Conservation (phyloP, 129 eudicot genomes). For the Centrapalus pauciflorus region DNA sequence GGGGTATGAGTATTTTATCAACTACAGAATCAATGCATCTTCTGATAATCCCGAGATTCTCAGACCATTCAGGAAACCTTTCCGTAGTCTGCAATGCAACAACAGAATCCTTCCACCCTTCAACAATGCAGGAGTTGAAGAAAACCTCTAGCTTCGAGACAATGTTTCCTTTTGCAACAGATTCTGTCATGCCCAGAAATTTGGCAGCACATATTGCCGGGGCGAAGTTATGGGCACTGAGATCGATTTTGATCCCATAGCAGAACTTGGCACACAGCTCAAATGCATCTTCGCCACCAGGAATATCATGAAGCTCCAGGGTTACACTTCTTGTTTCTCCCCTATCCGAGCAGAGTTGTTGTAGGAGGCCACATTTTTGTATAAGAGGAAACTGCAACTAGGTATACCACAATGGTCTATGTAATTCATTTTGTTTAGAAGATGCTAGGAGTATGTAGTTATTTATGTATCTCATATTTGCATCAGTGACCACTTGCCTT, state of each 20-base stretch:
- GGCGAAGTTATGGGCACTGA: conserved; percentile 74
- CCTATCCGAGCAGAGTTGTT: conserved; percentile 44
- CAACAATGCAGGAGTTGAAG: conserved; percentile 64
- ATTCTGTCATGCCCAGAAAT: conserved; percentile 67
- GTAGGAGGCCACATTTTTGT: conserved; percentile 74
- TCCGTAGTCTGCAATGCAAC: conserved; percentile 50
- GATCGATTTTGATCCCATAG: conserved; percentile 71
- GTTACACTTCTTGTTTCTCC: conserved; percentile 30
- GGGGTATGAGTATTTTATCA: conserved; percentile 65
- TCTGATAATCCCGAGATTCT: conserved; percentile 74
- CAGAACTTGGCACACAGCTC: conserved; percentile 86
- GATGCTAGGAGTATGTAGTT: not conserved
- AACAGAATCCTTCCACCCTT: conserved; percentile 77
- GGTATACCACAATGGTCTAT: conserved; percentile 30
- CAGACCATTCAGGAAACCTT: conserved; percentile 55
- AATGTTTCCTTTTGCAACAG: conserved; percentile 56
- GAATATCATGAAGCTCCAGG: conserved; percentile 66
- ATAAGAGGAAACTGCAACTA: conserved; percentile 72
- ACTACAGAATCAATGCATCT: conserved; percentile 74
- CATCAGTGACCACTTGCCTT: conserved; percentile 40
- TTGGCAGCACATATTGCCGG: conserved; percentile 74
- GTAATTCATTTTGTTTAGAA: conserved; percentile 14
- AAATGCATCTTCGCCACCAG: conserved; percentile 75
- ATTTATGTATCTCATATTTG: not conserved
- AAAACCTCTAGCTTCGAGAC: conserved; percentile 56